Evolutionary conservation across 805 yeast genomes (phyloP), one percentile per base, ranked within the genome.

Genomic region (Kazachstania bromeliacearum): DNA sequence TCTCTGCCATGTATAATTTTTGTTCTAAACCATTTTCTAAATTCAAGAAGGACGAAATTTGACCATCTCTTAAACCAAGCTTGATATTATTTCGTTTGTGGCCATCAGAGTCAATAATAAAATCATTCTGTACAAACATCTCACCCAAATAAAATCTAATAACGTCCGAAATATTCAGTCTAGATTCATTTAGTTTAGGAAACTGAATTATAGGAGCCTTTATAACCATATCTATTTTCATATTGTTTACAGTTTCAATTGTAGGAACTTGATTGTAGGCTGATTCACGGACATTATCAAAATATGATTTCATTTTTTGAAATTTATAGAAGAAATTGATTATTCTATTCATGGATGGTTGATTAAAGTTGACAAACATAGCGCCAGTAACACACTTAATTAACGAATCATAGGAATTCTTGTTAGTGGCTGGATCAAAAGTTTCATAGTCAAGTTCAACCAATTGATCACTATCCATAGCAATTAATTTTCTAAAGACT

Each of bases 361-460:
- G 95, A 14, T 85, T 77, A 52, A 88, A 83, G 53, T 78, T 82
- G 4, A 92, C 59, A 39, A 73, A 75, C 46, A 85, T 63, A 0
- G 95, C 75, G 0, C 94, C 94, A 0, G 94, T 74, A 14, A 75
- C 70, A 30, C 52, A 48, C 13, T 40, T 51, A 10, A 56, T 34
- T 1, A 39, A 21, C 0, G 61, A 56, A 39, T 71, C 74, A 50
- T 71, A 81, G 23, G 53, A 50, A 4, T 70, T 64, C 14, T 66
- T 60, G 1, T 58, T 59, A 32, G 73, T 67, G 7, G 65, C 65
- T 0, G 67, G 63, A 55, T 81, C 92, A 55, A 73, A 80, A 0
- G 96, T 85, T 53, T 87, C 94, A 55, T 88, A 92, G 3, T 71
- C 65, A 44, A 92, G 70, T 53, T 87, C 94, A 0, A 89, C 94